Evolutionary conservation across 2,329 filamentous ascomycete genomes (phyloP), one percentile per base, ranked within the genome.

Genomic region (Fusarium lyarnte): DNA sequence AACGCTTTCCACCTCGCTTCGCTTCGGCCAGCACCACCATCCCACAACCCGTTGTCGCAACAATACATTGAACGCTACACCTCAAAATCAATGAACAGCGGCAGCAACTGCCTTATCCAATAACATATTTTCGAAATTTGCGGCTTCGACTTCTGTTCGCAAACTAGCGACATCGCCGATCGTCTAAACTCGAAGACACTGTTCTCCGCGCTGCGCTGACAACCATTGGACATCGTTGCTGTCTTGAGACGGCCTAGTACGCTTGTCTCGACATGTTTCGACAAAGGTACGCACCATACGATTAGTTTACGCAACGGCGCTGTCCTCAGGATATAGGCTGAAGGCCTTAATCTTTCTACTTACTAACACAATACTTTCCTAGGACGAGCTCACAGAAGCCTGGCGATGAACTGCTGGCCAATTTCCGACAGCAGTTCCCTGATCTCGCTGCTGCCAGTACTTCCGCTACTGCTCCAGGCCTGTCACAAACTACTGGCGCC

Each of bases 361-460:
- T 66, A 39, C 54, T 62, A 60, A 66, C 58, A 62, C 39, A 42
- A 35, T 27, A 47, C 49, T 13, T 46, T 47, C 52, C 13, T 75
- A 93, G 92, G 84, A 93, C 89, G 78, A 94, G 89, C 81, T 91
- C 93, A 62, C 93, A 94, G 82, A 97, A 97, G 85, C 94, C 94
- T 62, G 91, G 90, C 81, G 93, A 95, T 79, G 93, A 95, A 78
- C 88, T 97, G 79, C 91, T 96, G 81, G 91, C 91, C 82, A 91
- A 90, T 81, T 97, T 97, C 84, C 93, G 93, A 81, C 90, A 93
- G 78, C 91, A 90, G 75, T 97, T 97, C 78, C 92, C 94, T 51
- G 90, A 95, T 77, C 85, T 97, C 69, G 85, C 87, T 63, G 84
- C 88, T 58, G 85, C 87, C 65, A 85, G 85, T 74, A 80, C 87